Conservation (phyloP, 148 eudicot genomes). For the Rheum nobile region DNA sequence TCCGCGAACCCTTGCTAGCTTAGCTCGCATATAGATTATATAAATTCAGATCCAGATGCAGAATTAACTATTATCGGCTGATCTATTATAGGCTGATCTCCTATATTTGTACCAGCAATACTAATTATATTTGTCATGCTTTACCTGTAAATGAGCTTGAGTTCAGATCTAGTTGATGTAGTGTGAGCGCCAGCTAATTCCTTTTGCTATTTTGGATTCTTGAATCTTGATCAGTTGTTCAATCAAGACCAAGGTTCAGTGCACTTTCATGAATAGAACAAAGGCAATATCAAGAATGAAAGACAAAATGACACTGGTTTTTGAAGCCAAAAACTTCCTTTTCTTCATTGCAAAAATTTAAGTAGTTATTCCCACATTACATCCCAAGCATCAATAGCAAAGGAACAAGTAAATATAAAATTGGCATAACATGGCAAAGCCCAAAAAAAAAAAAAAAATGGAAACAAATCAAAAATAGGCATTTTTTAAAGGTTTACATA, state of each 20-base stretch:
- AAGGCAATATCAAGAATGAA: not conserved
- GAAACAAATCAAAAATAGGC: conserved; percentile 1
- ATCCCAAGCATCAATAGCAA: conserved; percentile 4
- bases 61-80: no score
- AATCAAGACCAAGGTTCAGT: not conserved
- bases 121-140: no score
- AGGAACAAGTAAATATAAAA: not conserved
- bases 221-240: not conserved
- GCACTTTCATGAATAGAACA: not conserved
- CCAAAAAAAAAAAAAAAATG: conserved; percentile 1
- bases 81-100: no score
- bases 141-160: no score
- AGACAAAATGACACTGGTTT: not conserved
- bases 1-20: no score
- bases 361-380: conserved; percentile 8
- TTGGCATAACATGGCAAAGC: not conserved
- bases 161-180: not conserved
- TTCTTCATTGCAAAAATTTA: not conserved
- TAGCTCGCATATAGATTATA: no score
- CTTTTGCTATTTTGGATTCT: no score
- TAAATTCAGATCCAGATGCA: no score
- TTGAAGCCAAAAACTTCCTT: conserved; percentile 3
- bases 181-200: not conserved
- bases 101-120: no score
- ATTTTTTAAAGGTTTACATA: not conserved